These are phyloP conservation scores for Fusarium camptoceras DNA, from an alignment of 2,329 filamentous ascomycete species.

Conservation along the genomic window DNA sequence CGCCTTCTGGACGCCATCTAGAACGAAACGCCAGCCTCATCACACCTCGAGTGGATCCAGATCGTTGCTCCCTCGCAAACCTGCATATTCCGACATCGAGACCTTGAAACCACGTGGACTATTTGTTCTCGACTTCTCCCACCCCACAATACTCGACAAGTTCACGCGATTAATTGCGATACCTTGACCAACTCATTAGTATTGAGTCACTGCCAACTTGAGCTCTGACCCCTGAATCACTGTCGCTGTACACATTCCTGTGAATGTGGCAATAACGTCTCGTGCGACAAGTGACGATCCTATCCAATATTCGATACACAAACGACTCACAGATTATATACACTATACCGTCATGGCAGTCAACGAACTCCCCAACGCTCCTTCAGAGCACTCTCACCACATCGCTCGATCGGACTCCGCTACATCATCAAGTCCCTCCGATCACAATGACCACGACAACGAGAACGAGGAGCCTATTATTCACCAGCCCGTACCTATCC, in stretches of 20 bases:
- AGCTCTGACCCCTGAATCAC: neutral
- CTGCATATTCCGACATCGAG: conserved; percentile 34
- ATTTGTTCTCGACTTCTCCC: conserved; percentile 38
- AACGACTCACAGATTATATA: neutral
- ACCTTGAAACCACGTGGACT: conserved; percentile 43
- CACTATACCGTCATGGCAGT: conserved; percentile 37
- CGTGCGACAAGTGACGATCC: conserved; percentile 28
- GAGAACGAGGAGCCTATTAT: conserved; percentile 51
- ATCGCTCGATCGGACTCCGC: conserved; percentile 56
- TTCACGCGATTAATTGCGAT: conserved; percentile 22
- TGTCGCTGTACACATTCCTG: conserved; percentile 6
- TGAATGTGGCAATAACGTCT: conserved; percentile 23
- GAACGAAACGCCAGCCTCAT: conserved; percentile 34
- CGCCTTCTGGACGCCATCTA: conserved; percentile 33
- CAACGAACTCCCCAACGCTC: conserved; percentile 42
- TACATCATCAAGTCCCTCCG: conserved; percentile 48
- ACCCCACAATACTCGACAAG: conserved; percentile 17
- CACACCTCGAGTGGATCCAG: conserved; percentile 38
- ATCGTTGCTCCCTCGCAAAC: conserved; percentile 27
- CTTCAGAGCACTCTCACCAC: conserved; percentile 46
- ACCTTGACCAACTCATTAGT: conserved; percentile 17
- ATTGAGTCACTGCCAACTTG: neutral
- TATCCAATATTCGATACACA: neutral
- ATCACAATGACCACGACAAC: conserved; percentile 46
- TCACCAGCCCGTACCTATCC: conserved; percentile 64